phyloP scores from a whole-genome alignment of 768 basidiomycete genomes.

The Mycena leptocephala region DNA sequence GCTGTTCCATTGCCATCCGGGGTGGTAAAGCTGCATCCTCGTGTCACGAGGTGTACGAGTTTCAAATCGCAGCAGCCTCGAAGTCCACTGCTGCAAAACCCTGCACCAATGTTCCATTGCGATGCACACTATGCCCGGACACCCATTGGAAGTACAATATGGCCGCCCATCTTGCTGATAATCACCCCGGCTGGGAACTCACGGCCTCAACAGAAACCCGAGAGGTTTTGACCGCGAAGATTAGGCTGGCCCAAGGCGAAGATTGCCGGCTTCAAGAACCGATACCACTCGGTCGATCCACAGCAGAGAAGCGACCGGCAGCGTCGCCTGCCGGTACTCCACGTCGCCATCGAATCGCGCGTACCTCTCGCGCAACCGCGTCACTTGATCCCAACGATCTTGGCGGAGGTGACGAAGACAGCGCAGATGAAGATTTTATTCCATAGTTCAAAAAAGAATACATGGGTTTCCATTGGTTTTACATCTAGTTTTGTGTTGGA shows the following conservation, averaged over 20 bases:
- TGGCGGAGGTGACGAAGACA: too few relatives aligned
- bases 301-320: too few relatives aligned
- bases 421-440: too few relatives aligned
- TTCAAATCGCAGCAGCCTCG: background rate
- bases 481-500: too few relatives aligned
- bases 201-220: background rate
- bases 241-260: background rate
- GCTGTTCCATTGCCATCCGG: background rate
- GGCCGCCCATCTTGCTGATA: conserved; percentile 37
- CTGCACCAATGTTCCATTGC: conserved; percentile 48
- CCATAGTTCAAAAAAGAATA: too few relatives aligned
- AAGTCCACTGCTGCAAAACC: background rate
- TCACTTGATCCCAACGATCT: too few relatives aligned
- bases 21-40: background rate
- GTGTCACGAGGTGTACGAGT: background rate
- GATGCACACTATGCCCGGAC: conserved; percentile 38
- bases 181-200: conserved; percentile 40
- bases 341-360: too few relatives aligned
- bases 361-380: too few relatives aligned
- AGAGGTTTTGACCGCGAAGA: background rate
- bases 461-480: too few relatives aligned
- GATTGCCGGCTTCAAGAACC: too few relatives aligned
- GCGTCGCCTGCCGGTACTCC: too few relatives aligned
- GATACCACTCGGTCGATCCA: too few relatives aligned
- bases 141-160: conserved; percentile 52